Evolutionary conservation across 805 yeast genomes (phyloP).

Genomic region (Pichia sporocuriosa): DNA sequence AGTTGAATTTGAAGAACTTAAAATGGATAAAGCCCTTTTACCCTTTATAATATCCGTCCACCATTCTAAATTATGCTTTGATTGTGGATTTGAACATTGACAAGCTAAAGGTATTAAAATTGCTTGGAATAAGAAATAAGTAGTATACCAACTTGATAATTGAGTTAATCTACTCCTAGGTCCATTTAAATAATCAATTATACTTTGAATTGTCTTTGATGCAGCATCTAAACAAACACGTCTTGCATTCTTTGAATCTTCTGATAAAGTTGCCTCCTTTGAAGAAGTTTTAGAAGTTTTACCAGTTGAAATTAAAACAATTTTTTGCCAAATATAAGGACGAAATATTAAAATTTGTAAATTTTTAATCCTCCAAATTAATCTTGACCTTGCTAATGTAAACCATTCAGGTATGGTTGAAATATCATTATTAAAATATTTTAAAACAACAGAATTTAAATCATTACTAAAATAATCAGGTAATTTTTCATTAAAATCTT

Average conservation of each 20-base stretch:
- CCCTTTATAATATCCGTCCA: constrained; percentile 36
- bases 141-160: constrained; percentile 55
- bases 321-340: constrained; percentile 49
- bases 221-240: constrained; percentile 46
- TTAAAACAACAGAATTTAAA: constrained; percentile 24
- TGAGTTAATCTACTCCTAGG: constrained; percentile 29
- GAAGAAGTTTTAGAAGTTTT: constrained; percentile 13
- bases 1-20: constrained; percentile 37
- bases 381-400: constrained; percentile 42
- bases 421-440: constrained; percentile 16
- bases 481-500: constrained; percentile 32
- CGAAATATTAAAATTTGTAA: constrained; percentile 49
- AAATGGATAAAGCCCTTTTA: constrained; percentile 31
- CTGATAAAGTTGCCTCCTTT: constrained; percentile 20
- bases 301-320: constrained; percentile 15
- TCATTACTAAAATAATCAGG: constrained; percentile 45
- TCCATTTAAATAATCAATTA: constrained; percentile 32
- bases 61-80: constrained; percentile 41
- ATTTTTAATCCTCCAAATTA: constrained; percentile 54
- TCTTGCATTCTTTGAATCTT: constrained; percentile 44
- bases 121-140: constrained; percentile 59
- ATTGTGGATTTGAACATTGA: constrained; percentile 42
- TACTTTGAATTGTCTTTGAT: constrained; percentile 44
- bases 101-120: constrained; percentile 51
- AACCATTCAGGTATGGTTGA: constrained; percentile 43